Evolutionary conservation across 176 grass and related monocot genomes (phyloP).

Genomic region (Musa troglodytarum): DNA sequence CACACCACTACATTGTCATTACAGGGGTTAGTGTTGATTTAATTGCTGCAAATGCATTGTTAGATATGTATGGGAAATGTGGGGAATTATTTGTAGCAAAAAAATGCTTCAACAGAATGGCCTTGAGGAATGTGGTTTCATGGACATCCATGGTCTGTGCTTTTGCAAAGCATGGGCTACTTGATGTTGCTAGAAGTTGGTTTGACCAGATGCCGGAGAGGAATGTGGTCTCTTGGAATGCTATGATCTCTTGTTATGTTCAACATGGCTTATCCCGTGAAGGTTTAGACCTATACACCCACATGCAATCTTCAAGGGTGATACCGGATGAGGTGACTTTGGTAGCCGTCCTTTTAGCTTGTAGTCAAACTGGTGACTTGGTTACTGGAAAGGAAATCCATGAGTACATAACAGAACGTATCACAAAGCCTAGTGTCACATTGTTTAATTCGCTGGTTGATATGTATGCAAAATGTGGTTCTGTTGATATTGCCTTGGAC

Average conservation of each 20-base stretch:
- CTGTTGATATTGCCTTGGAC: background rate
- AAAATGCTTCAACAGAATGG: background rate
- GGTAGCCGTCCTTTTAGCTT: background rate
- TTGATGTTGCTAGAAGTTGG: background rate
- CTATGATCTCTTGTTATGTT: slow-evolving; percentile 1
- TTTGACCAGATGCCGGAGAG: slow-evolving; percentile 1
- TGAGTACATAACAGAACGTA: background rate
- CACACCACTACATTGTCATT: background rate
- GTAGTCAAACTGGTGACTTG: slow-evolving; percentile 5
- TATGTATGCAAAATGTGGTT: slow-evolving; percentile 12
- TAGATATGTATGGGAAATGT: slow-evolving; percentile 15
- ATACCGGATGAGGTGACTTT: slow-evolving; percentile 6
- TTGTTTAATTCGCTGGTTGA: slow-evolving; percentile 4
- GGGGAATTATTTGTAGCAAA: background rate
- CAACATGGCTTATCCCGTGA: background rate
- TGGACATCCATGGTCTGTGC: slow-evolving; percentile 6
- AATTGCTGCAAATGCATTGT: background rate
- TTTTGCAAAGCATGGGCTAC: slow-evolving; percentile 1
- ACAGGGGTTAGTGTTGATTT: background rate
- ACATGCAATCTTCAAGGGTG: background rate
- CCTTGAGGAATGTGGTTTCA: background rate
- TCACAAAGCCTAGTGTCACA: background rate
- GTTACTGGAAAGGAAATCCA: background rate
- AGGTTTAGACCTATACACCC: background rate
- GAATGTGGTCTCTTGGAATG: slow-evolving; percentile 8